Evolutionary conservation across 768 basidiomycete genomes (phyloP).

Genomic region (Boletus speciosus): DNA sequence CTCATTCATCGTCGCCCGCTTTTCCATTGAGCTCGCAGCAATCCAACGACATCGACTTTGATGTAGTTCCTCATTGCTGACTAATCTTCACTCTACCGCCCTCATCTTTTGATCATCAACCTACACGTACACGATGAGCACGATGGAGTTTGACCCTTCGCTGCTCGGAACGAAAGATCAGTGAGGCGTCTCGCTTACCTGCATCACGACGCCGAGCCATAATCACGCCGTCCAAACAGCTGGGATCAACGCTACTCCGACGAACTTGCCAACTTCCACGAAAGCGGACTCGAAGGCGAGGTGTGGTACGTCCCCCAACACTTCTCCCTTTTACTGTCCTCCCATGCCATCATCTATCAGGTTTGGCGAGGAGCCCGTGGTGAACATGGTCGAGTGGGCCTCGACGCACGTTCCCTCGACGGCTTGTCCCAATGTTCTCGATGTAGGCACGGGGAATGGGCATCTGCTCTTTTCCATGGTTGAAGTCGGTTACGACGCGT

Average conservation of each 20-base stretch:
- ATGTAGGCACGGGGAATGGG: constrained; percentile 82
- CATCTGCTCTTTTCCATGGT: constrained; percentile 66
- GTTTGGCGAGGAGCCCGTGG: constrained; percentile 75
- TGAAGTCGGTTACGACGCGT: constrained; percentile 59
- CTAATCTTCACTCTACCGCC: constrained; percentile 5
- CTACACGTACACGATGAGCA: constrained; percentile 25
- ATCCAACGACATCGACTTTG: not conserved
- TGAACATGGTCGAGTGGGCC: constrained; percentile 80
- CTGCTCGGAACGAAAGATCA: constrained; percentile 77
- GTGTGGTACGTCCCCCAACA: constrained; percentile 53
- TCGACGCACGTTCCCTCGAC: constrained; percentile 49
- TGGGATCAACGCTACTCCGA: constrained; percentile 76
- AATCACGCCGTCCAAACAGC: constrained; percentile 34
- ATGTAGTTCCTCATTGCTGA: constrained; percentile 5
- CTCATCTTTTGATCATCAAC: not conserved
- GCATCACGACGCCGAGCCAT: not conserved
- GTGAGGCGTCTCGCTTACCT: constrained; percentile 41
- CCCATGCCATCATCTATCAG: constrained; percentile 35
- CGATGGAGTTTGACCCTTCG: constrained; percentile 58
- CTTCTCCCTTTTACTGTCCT: not conserved
- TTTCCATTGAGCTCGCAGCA: not conserved
- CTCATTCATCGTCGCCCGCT: not conserved
- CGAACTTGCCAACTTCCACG: constrained; percentile 70
- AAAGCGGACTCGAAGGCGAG: constrained; percentile 82
- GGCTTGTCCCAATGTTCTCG: constrained; percentile 53